Conservation (phyloP, 305 asterid species). For the Galium porrigens region DNA sequence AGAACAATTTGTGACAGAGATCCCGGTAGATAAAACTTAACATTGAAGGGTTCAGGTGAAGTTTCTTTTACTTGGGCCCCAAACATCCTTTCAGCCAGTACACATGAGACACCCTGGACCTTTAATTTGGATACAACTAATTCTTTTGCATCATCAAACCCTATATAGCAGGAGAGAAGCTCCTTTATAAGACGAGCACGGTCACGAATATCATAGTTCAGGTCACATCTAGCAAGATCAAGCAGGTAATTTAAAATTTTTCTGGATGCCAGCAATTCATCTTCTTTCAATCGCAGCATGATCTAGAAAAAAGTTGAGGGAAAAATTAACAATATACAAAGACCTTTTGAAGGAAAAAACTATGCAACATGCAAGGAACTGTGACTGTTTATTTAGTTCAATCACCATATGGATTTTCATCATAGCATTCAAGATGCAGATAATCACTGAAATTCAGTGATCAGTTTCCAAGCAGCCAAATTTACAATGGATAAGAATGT, state of each 20-base stretch:
- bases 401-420: not conserved
- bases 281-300: constrained; percentile 48
- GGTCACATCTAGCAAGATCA: constrained; percentile 72
- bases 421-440: not conserved
- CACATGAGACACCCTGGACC: constrained; percentile 25
- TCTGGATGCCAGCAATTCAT: constrained; percentile 31
- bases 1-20: constrained; percentile 93
- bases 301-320: constrained; percentile 37
- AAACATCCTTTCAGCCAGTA: constrained; percentile 50
- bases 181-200: constrained; percentile 66
- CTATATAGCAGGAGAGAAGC: constrained; percentile 35
- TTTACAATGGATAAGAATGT: not conserved
- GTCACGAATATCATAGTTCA: constrained; percentile 80
- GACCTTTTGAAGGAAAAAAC: not conserved
- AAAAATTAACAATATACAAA: constrained; percentile 11
- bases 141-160: constrained; percentile 31
- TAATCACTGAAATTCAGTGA: not conserved
- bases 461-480: not conserved
- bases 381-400: not conserved
- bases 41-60: constrained; percentile 38
- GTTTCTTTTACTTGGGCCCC: constrained; percentile 39
- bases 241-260: constrained; percentile 45
- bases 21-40: constrained; percentile 84
- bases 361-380: not conserved
- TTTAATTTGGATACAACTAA: constrained; percentile 24